Percentiles rank a stretch among this genome's conserved stretches.
Conservation (phyloP, 495 filamentous ascomycete species). For the Pseudomonodictys pantanalensis region DNA sequence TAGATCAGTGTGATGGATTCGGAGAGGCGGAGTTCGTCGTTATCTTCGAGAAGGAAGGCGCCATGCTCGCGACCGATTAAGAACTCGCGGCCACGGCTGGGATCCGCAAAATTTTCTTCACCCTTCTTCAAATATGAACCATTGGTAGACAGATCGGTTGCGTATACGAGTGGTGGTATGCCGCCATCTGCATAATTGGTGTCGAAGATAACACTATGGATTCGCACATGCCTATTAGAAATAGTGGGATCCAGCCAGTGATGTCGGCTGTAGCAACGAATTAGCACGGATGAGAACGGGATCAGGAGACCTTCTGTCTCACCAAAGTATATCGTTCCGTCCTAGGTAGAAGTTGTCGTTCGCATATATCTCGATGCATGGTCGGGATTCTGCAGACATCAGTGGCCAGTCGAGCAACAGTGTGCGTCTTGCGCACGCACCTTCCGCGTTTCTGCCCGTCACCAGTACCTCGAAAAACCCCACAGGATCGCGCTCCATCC, state of each 20-base stretch:
- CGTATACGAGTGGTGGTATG: slow-evolving; percentile 43
- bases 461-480: too few relatives aligned
- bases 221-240: slow-evolving; percentile 42
- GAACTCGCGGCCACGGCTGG: slow-evolving; percentile 8
- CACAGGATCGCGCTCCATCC: too few relatives aligned
- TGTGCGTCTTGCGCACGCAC: too few relatives aligned
- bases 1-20: slow-evolving; percentile 13
- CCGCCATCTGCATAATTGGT: slow-evolving; percentile 19
- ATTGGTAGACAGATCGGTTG: slow-evolving; percentile 43
- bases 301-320: neutral
- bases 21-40: slow-evolving; percentile 37
- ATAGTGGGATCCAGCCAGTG: slow-evolving; percentile 37
- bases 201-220: slow-evolving; percentile 43
- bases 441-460: too few relatives aligned
- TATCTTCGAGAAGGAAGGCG: slow-evolving; percentile 39
- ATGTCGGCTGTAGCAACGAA: slow-evolving; percentile 14
- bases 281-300: neutral
- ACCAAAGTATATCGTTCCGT: slow-evolving; percentile 22
- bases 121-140: slow-evolving; percentile 33
- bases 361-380: slow-evolving; percentile 12
- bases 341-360: slow-evolving; percentile 32
- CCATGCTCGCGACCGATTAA: slow-evolving; percentile 22
- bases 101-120: slow-evolving; percentile 7
- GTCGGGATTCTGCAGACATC: slow-evolving; percentile 4
- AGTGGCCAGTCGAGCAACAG: neutral